Conservation (phyloP, 1,284 basidiomycete genomes). For the Ustilago cynodontis region DNA sequence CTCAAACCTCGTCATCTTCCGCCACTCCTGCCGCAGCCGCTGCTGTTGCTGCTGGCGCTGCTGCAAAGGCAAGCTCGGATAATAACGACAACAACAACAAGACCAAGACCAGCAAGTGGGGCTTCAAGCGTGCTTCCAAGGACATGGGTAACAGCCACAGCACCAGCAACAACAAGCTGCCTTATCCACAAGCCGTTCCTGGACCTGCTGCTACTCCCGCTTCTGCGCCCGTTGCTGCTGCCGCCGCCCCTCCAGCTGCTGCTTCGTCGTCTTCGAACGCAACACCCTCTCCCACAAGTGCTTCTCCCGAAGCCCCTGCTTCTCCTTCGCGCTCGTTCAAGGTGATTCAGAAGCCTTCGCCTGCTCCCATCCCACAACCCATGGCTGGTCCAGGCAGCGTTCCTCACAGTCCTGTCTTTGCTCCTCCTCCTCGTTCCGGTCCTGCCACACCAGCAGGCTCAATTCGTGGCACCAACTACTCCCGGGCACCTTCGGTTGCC, state of each 20-base stretch:
- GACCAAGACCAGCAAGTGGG: constrained; percentile 46
- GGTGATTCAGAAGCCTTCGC: constrained; percentile 44
- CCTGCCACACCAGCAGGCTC: constrained; percentile 47
- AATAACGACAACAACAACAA: constrained; percentile 29
- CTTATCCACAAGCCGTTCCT: constrained; percentile 40
- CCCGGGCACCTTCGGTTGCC: constrained; percentile 46
- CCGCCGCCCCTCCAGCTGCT: constrained; percentile 8
- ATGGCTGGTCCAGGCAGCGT: constrained; percentile 33
- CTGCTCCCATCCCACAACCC: constrained; percentile 14
- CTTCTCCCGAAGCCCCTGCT: constrained; percentile 16
- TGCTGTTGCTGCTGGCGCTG: constrained; percentile 12
- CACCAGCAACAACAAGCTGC: constrained; percentile 26
- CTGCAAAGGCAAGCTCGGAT: constrained; percentile 5
- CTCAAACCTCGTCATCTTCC: background rate
- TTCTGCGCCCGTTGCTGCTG: background rate
- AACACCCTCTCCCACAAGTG: constrained; percentile 22
- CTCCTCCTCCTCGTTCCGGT: constrained; percentile 29
- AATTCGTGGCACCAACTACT: constrained; percentile 45
- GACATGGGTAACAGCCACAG: constrained; percentile 19
- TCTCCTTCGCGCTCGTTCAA: constrained; percentile 50
- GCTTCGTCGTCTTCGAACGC: constrained; percentile 13
- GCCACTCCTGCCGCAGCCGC: constrained; percentile 5
- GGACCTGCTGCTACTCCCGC: constrained; percentile 15
- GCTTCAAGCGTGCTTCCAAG: constrained; percentile 49
- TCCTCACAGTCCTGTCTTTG: constrained; percentile 10